phyloP scores from a whole-genome alignment of 2,329 filamentous ascomycete genomes.

The Chlorencoelia australis region DNA sequence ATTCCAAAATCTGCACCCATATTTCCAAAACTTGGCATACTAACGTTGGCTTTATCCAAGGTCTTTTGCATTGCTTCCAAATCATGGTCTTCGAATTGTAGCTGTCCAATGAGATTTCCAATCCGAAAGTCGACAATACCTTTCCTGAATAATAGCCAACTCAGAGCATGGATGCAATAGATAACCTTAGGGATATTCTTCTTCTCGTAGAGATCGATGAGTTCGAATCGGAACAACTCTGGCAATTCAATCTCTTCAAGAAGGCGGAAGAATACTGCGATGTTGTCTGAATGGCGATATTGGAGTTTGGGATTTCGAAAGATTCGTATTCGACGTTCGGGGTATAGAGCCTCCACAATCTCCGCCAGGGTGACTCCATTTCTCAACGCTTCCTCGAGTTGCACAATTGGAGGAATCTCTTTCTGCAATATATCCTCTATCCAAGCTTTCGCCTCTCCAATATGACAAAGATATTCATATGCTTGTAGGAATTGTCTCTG shows the following conservation, averaged over 20 bases:
- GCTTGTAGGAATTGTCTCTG: constrained; percentile 93
- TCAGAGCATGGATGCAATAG: constrained; percentile 94
- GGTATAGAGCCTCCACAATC: constrained; percentile 80
- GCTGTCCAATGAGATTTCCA: constrained; percentile 88
- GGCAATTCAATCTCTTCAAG: constrained; percentile 85
- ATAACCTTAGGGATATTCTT: constrained; percentile 99
- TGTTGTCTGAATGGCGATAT: constrained; percentile 95
- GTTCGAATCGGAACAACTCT: constrained; percentile 91
- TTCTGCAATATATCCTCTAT: constrained; percentile 86
- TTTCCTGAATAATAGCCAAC: constrained; percentile 93
- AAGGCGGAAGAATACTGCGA: constrained; percentile 90
- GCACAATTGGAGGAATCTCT: constrained; percentile 80
- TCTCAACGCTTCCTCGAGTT: constrained; percentile 83
- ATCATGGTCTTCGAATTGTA: constrained; percentile 96
- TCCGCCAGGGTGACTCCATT: constrained; percentile 93
- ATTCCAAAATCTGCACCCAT: constrained; percentile 95
- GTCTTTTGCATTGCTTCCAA: constrained; percentile 95
- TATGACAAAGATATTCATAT: constrained; percentile 97
- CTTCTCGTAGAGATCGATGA: constrained; percentile 97
- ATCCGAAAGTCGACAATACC: constrained; percentile 94
- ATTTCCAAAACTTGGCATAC: constrained; percentile 94
- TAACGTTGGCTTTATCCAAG: constrained; percentile 86
- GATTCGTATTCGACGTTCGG: constrained; percentile 65
- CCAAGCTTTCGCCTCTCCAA: constrained; percentile 98
- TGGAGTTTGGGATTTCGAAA: constrained; percentile 80